Conservation (phyloP, 805 yeast genomes). For the Yarrowia bubula region DNA sequence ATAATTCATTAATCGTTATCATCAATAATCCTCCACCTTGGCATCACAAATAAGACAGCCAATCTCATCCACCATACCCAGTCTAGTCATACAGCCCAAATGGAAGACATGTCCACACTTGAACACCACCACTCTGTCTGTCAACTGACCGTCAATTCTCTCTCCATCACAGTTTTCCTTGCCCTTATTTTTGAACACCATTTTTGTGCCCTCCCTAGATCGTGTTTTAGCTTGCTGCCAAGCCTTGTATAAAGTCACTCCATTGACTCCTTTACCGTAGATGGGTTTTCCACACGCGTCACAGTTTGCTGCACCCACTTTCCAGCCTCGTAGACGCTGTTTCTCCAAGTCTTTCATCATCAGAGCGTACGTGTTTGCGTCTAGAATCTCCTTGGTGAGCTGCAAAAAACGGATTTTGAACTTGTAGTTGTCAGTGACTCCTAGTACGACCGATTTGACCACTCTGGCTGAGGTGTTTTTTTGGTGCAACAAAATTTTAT, state of each 20-base stretch:
- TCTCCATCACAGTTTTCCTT: constrained; percentile 22
- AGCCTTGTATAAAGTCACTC: constrained; percentile 46
- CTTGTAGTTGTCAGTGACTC: constrained; percentile 55
- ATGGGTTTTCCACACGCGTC: constrained; percentile 71
- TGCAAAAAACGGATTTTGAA: constrained; percentile 54
- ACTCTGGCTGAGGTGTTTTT: constrained; percentile 51
- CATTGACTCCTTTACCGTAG: constrained; percentile 63
- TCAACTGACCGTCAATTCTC: constrained; percentile 33
- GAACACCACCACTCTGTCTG: constrained; percentile 48
- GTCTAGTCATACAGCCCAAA: constrained; percentile 49
- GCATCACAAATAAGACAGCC: constrained; percentile 10
- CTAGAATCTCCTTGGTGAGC: constrained; percentile 53
- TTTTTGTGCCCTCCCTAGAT: constrained; percentile 1
- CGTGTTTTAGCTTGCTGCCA: constrained; percentile 36
- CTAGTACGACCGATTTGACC: constrained; percentile 58
- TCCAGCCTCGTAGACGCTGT: constrained; percentile 61
- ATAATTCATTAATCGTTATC: constrained; percentile 19
- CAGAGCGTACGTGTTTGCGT: constrained; percentile 51
- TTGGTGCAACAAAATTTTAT: constrained; percentile 25
- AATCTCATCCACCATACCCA: constrained; percentile 13
- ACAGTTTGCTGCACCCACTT: constrained; percentile 55
- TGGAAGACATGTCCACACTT: constrained; percentile 70
- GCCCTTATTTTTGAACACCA: constrained; percentile 28
- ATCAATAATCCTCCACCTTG: background rate
- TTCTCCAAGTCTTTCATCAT: constrained; percentile 46